Percentiles rank a stretch among this genome's conserved stretches.
Conservation (phyloP, 2,329 filamentous ascomycete genomes). For the Exophiala spinifera region DNA sequence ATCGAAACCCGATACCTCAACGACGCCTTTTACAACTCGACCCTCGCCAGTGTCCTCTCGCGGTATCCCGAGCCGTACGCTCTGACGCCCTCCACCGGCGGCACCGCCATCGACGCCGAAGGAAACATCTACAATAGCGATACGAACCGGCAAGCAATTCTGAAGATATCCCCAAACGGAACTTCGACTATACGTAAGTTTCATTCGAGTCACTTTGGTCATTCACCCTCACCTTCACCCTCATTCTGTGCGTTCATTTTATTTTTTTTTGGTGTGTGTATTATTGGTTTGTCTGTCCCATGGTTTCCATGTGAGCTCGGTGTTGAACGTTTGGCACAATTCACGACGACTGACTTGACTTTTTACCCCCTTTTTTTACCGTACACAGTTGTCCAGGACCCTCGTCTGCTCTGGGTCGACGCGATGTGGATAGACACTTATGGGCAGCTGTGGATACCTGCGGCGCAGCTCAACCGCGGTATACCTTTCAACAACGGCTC, state of each 20-base stretch:
- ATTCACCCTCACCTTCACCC: no score
- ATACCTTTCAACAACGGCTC: conserved; percentile 14
- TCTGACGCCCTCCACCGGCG: conserved; percentile 38
- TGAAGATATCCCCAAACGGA: conserved; percentile 20
- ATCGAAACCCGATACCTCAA: conserved; percentile 38
- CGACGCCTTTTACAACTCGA: conserved; percentile 35
- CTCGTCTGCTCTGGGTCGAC: conserved; percentile 18
- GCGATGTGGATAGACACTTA: conserved; percentile 20
- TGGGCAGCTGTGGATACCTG: conserved; percentile 19
- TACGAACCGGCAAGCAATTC: conserved; percentile 29
- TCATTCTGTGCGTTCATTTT: no score
- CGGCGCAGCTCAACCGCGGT: conserved; percentile 19
- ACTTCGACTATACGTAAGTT: conserved; percentile 8
- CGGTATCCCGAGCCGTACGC: conserved; percentile 33
- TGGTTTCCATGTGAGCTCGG: no score
- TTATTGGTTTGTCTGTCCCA: background rate
- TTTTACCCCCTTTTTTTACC: no score
- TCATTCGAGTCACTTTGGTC: no score
- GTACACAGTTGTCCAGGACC: conserved; percentile 16
- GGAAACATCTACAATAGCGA: conserved; percentile 40
- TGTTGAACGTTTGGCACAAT: no score
- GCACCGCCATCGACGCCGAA: conserved; percentile 39
- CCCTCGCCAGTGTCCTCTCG: conserved; percentile 30
- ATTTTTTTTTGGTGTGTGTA: no score
- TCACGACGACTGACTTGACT: background rate